Percentiles rank a stretch among this genome's conserved stretches.
These are phyloP conservation scores for Ophiosphaerella korrae DNA, from an alignment of 2,329 filamentous ascomycete species.

Conservation along the genomic window DNA sequence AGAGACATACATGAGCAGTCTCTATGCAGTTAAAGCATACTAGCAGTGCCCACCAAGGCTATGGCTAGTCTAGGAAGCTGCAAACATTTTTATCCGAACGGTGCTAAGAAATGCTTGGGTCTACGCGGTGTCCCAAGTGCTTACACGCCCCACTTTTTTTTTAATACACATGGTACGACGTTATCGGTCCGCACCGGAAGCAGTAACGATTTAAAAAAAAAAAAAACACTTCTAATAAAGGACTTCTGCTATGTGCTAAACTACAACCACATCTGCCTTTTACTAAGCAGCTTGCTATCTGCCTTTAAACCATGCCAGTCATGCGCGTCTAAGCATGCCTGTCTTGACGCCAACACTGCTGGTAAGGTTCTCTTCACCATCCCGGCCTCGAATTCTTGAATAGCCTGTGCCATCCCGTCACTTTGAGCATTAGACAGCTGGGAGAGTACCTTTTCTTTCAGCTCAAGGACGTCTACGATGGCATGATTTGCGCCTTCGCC, in stretches of 20 bases:
- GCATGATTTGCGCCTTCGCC: constrained; percentile 5
- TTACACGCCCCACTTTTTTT: too few species aligned
- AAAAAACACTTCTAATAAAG: neutral
- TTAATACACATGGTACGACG: too few species aligned
- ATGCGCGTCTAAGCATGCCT: constrained; percentile 5
- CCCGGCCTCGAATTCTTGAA: neutral
- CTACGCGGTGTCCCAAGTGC: too few species aligned
- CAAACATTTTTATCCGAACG: too few species aligned
- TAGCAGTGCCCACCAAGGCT: too few species aligned
- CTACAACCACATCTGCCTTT: neutral
- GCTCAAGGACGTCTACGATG: constrained; percentile 1
- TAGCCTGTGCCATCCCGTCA: neutral
- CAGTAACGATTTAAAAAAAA: neutral
- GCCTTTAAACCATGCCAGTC: neutral
- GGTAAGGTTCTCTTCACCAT: neutral
- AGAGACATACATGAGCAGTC: too few species aligned
- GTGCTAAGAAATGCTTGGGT: too few species aligned
- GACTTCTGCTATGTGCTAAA: neutral
- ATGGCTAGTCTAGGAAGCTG: too few species aligned
- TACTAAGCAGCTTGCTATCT: constrained; percentile 1
- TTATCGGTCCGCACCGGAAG: too few species aligned
- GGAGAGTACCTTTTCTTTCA: neutral
- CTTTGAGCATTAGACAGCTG: neutral
- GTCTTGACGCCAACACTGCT: constrained; percentile 3
- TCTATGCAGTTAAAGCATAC: too few species aligned